Conservation (phyloP, 768 basidiomycete genomes). For the Russula emetica region DNA sequence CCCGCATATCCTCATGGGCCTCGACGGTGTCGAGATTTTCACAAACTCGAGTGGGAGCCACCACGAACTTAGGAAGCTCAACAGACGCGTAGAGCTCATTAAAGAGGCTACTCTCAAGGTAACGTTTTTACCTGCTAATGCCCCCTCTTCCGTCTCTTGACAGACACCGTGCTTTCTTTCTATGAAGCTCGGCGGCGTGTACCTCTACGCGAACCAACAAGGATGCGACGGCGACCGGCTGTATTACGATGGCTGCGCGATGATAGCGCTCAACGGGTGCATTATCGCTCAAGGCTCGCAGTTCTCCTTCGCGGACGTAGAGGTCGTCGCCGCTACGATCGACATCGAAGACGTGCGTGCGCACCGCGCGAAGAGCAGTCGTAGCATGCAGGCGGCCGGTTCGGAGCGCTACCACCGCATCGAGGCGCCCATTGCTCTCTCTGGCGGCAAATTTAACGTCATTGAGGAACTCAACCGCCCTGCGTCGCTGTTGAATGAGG, state of each 20-base stretch:
- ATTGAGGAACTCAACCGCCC: slow-evolving; percentile 35
- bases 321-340: slow-evolving; percentile 92
- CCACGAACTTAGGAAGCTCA: slow-evolving; percentile 95
- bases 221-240: slow-evolving; percentile 97
- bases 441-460: slow-evolving; percentile 68
- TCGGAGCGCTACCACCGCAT: slow-evolving; percentile 76
- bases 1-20: slow-evolving; percentile 95
- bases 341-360: slow-evolving; percentile 96
- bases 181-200: slow-evolving; percentile 79
- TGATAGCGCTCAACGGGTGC: slow-evolving; percentile 92
- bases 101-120: slow-evolving; percentile 97
- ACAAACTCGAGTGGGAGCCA: slow-evolving; percentile 98
- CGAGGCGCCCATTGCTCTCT: slow-evolving; percentile 75
- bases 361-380: slow-evolving; percentile 76
- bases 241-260: slow-evolving; percentile 95
- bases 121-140: not conserved
- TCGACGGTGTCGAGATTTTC: slow-evolving; percentile 98
- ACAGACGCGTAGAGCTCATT: slow-evolving; percentile 88
- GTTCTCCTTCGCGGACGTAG: slow-evolving; percentile 93
- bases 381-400: slow-evolving; percentile 84
- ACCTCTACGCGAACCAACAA: slow-evolving; percentile 98
- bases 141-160: too few relatives aligned
- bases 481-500: slow-evolving; percentile 38
- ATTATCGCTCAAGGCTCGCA: slow-evolving; percentile 95
- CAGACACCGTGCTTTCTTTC: not conserved